A percentile compares a stretch with the other conserved stretches of the same genome.
Evolutionary conservation across 2,329 filamentous ascomycete genomes (phyloP).

Genomic region (Diaporthe caulivora): DNA sequence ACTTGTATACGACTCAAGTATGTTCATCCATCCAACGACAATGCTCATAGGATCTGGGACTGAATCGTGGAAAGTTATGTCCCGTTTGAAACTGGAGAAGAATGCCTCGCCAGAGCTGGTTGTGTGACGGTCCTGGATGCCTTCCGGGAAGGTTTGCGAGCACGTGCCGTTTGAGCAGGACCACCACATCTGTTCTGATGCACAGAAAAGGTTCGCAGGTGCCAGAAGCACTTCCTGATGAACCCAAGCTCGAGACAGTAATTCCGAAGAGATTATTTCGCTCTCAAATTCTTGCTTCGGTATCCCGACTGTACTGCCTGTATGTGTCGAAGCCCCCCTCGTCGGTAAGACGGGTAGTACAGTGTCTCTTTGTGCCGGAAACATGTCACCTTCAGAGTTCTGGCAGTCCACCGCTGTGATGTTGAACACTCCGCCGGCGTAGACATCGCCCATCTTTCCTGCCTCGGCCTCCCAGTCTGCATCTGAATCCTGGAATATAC

Average conservation of each 20-base stretch:
- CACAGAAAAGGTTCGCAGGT: conserved; percentile 24
- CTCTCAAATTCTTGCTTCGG: background rate
- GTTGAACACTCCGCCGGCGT: conserved; percentile 17
- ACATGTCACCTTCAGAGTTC: background rate
- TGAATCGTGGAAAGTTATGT: background rate
- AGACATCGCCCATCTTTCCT: conserved; percentile 12
- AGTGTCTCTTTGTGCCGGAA: background rate
- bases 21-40: background rate
- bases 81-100: background rate
- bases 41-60: background rate
- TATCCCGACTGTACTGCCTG: background rate
- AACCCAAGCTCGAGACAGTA: conserved; percentile 24
- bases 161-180: background rate
- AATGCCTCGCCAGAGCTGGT: background rate
- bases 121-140: background rate
- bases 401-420: background rate
- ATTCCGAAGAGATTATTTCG: conserved; percentile 14
- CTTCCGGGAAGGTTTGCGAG: background rate
- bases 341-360: background rate
- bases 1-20: background rate
- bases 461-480: conserved; percentile 15
- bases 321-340: background rate
- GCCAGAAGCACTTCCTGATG: conserved; percentile 16
- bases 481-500: conserved; percentile 10
- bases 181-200: conserved; percentile 16